These are phyloP conservation scores for Monosporascus sp. DNA, from an alignment of 2,329 filamentous ascomycete genomes.

Conservation along the genomic window DNA sequence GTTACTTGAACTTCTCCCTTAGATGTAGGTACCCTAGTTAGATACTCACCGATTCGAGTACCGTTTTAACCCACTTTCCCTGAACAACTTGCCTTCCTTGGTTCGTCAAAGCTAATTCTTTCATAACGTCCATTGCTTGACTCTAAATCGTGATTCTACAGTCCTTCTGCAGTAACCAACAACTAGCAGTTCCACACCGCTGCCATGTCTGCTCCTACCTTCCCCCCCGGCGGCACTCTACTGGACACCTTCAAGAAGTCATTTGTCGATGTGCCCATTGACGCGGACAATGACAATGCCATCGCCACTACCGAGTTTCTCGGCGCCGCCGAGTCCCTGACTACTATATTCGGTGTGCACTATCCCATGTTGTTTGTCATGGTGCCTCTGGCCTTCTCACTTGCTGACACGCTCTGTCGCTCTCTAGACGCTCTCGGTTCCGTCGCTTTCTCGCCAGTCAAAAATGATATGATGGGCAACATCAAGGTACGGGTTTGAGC, in stretches of 20 bases:
- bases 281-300: constrained; percentile 66
- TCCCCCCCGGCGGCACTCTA: constrained; percentile 68
- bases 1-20: not conserved
- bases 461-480: constrained; percentile 86
- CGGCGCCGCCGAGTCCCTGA: constrained; percentile 81
- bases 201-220: constrained; percentile 47
- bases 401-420: constrained; percentile 1
- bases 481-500: constrained; percentile 60
- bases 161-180: not conserved
- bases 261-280: constrained; percentile 76
- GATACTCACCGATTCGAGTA: not conserved
- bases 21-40: too few species aligned
- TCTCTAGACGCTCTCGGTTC: constrained; percentile 55
- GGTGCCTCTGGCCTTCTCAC: not conserved
- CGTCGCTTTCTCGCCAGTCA: constrained; percentile 82
- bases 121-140: not conserved
- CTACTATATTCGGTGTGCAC: constrained; percentile 72
- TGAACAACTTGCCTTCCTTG: not conserved
- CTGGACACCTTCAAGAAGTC: constrained; percentile 80
- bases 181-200: constrained; percentile 4
- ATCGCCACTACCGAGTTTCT: constrained; percentile 84
- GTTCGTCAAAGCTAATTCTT: not conserved
- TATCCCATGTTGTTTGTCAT: not conserved
- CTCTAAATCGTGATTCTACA: not conserved
- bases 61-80: not conserved